Conservation (phyloP, 2,329 filamentous ascomycete species). For the Hirsutella rhossiliensis region DNA sequence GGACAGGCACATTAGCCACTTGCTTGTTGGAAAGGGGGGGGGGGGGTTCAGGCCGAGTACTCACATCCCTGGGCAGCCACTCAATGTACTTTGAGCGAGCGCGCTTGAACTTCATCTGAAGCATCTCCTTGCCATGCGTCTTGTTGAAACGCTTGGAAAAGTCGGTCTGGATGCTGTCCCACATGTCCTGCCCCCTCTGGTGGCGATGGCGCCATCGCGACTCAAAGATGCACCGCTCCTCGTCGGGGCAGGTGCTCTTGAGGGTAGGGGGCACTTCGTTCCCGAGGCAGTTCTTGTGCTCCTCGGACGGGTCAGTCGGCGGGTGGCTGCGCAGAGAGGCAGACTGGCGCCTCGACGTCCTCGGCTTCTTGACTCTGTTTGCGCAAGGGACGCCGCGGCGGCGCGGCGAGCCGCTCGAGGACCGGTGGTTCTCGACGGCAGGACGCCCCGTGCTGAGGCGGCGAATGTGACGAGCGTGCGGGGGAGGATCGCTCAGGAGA, state of each 20-base stretch:
- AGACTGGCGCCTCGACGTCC: slow-evolving; percentile 5
- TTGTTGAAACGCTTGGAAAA: slow-evolving; percentile 23
- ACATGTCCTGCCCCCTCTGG: slow-evolving; percentile 45
- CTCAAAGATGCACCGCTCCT: slow-evolving; percentile 36
- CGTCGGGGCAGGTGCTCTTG: slow-evolving; percentile 31
- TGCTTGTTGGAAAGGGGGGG: too few species aligned
- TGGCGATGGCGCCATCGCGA: slow-evolving; percentile 32
- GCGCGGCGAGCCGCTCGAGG: slow-evolving; percentile 15
- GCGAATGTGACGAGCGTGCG: slow-evolving; percentile 10
- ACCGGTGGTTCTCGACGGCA: slow-evolving; percentile 5
- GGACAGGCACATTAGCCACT: not conserved
- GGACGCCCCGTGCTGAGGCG: slow-evolving; percentile 10
- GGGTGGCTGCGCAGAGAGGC: slow-evolving; percentile 2
- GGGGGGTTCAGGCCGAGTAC: slow-evolving; percentile 10
- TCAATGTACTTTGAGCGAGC: slow-evolving; percentile 34
- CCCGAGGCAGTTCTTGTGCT: slow-evolving; percentile 22
- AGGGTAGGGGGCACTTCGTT: slow-evolving; percentile 24
- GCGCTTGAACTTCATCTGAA: slow-evolving; percentile 45
- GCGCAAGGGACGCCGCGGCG: slow-evolving; percentile 11
- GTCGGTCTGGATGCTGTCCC: slow-evolving; percentile 37
- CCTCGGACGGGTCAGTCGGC: slow-evolving; percentile 12
- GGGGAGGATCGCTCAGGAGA: slow-evolving; percentile 12
- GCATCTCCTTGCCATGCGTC: slow-evolving; percentile 31
- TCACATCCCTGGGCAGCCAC: slow-evolving; percentile 39
- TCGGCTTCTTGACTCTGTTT: slow-evolving; percentile 15